Evolutionary conservation across 1,284 basidiomycete genomes (phyloP).

Genomic region (Chalciporus piperatoides): DNA sequence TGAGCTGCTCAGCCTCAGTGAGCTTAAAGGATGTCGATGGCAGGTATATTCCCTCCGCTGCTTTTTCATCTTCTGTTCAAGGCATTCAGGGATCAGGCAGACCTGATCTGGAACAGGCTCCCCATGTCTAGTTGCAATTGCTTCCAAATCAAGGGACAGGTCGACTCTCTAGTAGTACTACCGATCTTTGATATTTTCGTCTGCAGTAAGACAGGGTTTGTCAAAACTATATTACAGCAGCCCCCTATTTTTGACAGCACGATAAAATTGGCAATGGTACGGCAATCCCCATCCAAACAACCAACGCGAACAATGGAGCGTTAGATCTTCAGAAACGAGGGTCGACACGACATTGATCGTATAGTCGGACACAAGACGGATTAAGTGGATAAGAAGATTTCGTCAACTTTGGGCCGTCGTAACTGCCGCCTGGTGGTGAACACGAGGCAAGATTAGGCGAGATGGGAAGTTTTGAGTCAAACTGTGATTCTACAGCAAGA

Average conservation of each 20-base stretch:
- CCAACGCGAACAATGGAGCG: background rate
- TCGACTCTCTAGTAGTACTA: too few relatives aligned
- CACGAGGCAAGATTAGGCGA: constrained; percentile 2
- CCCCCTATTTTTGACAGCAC: too few relatives aligned
- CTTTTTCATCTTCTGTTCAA: too few relatives aligned
- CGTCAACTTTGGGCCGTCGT: constrained; percentile 3
- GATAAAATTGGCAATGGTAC: too few relatives aligned
- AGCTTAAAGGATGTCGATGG: background rate
- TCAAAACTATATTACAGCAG: too few relatives aligned
- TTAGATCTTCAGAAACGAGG: background rate
- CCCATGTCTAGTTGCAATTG: too few relatives aligned
- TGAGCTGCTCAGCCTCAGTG: background rate
- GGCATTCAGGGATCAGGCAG: too few relatives aligned
- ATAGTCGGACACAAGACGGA: background rate
- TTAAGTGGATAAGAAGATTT: background rate
- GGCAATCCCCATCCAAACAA: background rate
- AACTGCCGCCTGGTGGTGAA: constrained; percentile 3
- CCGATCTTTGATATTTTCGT: background rate
- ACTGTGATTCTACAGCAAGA: background rate
- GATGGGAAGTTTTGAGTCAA: background rate
- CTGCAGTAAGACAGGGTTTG: too few relatives aligned
- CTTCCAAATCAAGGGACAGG: too few relatives aligned
- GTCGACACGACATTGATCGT: too few relatives aligned
- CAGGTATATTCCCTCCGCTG: too few relatives aligned
- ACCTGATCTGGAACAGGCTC: too few relatives aligned